Conservation (phyloP, 768 basidiomycete species). For the Tulasnella sp. region DNA sequence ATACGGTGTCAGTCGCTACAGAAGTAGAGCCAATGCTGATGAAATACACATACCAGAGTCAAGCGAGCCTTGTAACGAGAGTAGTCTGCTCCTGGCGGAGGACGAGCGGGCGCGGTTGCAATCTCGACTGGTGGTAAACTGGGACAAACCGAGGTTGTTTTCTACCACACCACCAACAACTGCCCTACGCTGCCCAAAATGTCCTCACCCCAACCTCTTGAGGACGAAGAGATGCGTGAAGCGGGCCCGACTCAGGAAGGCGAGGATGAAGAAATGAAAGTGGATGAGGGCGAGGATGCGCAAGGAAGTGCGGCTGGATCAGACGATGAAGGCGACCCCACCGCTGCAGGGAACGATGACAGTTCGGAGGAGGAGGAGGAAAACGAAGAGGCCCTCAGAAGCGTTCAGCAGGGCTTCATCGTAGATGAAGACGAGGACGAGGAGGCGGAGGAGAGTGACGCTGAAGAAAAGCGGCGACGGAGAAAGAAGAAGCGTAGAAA, state of each 20-base stretch:
- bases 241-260: background rate
- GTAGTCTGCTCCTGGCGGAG: background rate
- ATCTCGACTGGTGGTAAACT: constrained; percentile 2
- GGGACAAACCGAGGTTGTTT: constrained; percentile 6
- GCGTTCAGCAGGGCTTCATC: constrained; percentile 81
- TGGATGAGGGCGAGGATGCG: background rate
- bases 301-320: constrained; percentile 1
- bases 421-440: constrained; percentile 84
- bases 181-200: constrained; percentile 4
- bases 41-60: too few relatives aligned
- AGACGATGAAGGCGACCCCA: constrained; percentile 18
- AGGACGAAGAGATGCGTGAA: background rate
- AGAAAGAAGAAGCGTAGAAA: constrained; percentile 43
- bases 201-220: background rate
- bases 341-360: constrained; percentile 32
- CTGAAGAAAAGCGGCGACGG: constrained; percentile 38
- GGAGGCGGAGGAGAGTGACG: constrained; percentile 58
- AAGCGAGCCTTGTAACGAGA: too few relatives aligned
- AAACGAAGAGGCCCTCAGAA: constrained; percentile 73
- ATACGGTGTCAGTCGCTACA: too few relatives aligned
- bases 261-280: constrained; percentile 2
- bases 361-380: constrained; percentile 86
- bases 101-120: background rate
- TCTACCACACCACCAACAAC: constrained; percentile 5
- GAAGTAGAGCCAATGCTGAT: too few relatives aligned